Evolutionary conservation across 2,329 filamentous ascomycete genomes (phyloP).

Genomic region (Cryphonectria naterciae): DNA sequence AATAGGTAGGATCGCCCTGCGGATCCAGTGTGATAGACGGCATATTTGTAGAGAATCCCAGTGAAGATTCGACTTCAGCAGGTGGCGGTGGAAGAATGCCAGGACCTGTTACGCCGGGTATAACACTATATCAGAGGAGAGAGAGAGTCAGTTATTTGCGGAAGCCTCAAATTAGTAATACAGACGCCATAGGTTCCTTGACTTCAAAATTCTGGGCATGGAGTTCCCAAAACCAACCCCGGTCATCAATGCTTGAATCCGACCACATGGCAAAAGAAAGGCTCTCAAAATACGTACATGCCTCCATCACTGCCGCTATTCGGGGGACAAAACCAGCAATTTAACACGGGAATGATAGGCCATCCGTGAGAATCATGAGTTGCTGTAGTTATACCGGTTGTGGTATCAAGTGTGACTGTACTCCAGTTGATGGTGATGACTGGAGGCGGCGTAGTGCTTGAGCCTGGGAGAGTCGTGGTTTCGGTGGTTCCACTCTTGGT

Average conservation of each 20-base stretch:
- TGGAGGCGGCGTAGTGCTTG: slow-evolving; percentile 8
- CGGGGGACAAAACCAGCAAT: slow-evolving; percentile 14
- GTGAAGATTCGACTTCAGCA: slow-evolving; percentile 9
- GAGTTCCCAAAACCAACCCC: no score
- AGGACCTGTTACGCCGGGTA: slow-evolving; percentile 10
- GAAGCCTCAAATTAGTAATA: neutral
- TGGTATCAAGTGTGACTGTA: slow-evolving; percentile 4
- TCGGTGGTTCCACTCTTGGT: slow-evolving; percentile 8
- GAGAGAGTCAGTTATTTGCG: neutral
- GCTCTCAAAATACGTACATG: slow-evolving; percentile 7
- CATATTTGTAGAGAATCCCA: slow-evolving; percentile 16
- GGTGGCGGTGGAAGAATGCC: slow-evolving; percentile 10
- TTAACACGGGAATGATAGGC: slow-evolving; percentile 12
- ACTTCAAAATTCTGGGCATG: no score
- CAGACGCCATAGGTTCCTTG: neutral
- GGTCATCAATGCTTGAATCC: neutral
- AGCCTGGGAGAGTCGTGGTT: slow-evolving; percentile 2
- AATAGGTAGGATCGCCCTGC: slow-evolving; percentile 13
- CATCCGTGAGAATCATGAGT: slow-evolving; percentile 10
- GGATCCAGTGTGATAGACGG: slow-evolving; percentile 12
- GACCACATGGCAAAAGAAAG: neutral
- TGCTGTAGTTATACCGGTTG: slow-evolving; percentile 12
- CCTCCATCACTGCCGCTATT: neutral
- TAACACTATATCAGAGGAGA: neutral
- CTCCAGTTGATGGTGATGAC: slow-evolving; percentile 12